Evolutionary conservation across 1,284 basidiomycete genomes (phyloP), one percentile per base, ranked within the genome.

Genomic region (Sporisorium sorghi): DNA sequence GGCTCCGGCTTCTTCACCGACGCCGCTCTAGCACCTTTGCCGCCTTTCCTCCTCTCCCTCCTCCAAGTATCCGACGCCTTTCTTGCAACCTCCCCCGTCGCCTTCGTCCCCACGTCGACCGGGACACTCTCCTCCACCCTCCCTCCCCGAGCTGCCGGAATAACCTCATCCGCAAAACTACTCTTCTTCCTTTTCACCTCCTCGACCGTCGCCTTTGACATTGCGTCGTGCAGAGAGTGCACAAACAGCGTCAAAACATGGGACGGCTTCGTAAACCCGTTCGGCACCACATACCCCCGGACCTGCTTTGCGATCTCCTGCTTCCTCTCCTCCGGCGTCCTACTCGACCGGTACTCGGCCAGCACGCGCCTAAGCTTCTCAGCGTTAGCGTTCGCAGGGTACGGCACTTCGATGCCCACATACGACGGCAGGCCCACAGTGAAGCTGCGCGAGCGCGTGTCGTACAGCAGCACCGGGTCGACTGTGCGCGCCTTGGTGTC

Each of bases 341-440:
- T 11, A 0, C 19, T 10, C 3, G 32, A 14, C 2, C 70, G 56
- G 53, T 60, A 64, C 5, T 50, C n/a, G 2, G 28, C 10, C 12
- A 72, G 32, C 11, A 59, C 23, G 5, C n/a, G 9, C 5, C 7
- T 3, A 19, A 72, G 14, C 28, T n/a, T 21, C 1, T 33, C 12
- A 3, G 15, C 8, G 30, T 66, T 62, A 9, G 40, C 32, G n/a
- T 30, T 49, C 15, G 39, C 46, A 0, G 58, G 63, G n/a, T 23
- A 59, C 1, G 63, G 58, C 6, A 59, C 33, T 11, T 59, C 50
- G 1, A 72, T 33, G 5, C 69, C 69, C 4, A 65, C 14, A n/a
- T 54, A 50, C 5, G 63, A 17, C 1, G 63, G 59, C 21, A 72
- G 44, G 5, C 69, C 69, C 19, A 72, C 33, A 11, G 58, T 59